Percentiles rank a stretch among this genome's conserved stretches.
phyloP scores from a whole-genome alignment of 768 basidiomycete species.

The Wakefieldia striispora region DNA sequence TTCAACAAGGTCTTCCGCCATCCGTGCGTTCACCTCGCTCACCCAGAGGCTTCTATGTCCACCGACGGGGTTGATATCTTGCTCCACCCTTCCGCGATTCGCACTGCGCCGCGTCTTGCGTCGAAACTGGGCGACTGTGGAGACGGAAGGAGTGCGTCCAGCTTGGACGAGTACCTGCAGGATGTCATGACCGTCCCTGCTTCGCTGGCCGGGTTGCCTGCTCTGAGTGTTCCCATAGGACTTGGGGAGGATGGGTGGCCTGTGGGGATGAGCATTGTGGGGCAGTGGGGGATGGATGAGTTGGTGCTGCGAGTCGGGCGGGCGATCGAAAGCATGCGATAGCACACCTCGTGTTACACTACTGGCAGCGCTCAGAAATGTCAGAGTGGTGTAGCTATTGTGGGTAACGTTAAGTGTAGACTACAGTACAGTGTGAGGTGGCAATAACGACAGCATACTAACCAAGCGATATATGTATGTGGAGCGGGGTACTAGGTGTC shows the following conservation, averaged over 20 bases:
- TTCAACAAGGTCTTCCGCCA: constrained; percentile 68
- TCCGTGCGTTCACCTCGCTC: constrained; percentile 47
- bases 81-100: constrained; percentile 83
- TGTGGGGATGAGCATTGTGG: constrained; percentile 77
- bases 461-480: constrained; percentile 11
- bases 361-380: neutral
- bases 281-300: constrained; percentile 82
- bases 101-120: constrained; percentile 68
- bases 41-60: neutral
- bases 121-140: neutral
- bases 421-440: constrained; percentile 20
- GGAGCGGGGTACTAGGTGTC: constrained; percentile 8
- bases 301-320: constrained; percentile 55
- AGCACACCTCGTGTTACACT: neutral
- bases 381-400: constrained; percentile 23
- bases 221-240: constrained; percentile 66
- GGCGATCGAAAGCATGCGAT: constrained; percentile 35
- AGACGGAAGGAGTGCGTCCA: constrained; percentile 8
- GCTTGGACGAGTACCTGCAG: constrained; percentile 72
- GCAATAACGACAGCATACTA: constrained; percentile 15
- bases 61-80: constrained; percentile 68
- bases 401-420: constrained; percentile 21
- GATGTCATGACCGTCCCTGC: constrained; percentile 92
- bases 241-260: constrained; percentile 66
- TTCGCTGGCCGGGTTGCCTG: constrained; percentile 85